Conservation (phyloP, 139 green algal genomes). For the Ostreobium quekettii region DNA sequence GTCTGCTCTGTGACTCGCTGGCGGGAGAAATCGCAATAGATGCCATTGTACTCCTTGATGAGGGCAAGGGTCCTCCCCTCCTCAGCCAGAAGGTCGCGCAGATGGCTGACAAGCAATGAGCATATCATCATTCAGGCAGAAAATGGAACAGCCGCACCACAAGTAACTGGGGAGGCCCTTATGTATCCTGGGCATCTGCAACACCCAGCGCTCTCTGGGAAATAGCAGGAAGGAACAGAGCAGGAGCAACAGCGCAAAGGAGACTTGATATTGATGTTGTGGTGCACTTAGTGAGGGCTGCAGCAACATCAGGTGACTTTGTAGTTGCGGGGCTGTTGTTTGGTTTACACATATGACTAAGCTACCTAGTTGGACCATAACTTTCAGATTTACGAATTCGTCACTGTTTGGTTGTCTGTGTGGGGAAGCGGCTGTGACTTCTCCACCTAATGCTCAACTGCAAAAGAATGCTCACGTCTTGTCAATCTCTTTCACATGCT, state of each 20-base stretch:
- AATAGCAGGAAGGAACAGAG: neutral
- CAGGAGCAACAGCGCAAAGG: neutral
- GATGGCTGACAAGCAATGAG: conserved; percentile 47
- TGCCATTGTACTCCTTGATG: conserved; percentile 73
- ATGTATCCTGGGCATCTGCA: neutral
- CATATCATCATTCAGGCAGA: neutral
- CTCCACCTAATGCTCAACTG: neutral
- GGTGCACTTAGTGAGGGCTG: neutral
- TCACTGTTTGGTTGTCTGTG: neutral
- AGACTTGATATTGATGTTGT: neutral
- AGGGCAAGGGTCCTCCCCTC: conserved; percentile 57
- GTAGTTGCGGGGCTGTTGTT: neutral
- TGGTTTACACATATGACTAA: no score
- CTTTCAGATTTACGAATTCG: no score
- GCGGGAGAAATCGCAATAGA: conserved; percentile 84
- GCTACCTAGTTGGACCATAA: no score
- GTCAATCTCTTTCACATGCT: conserved; percentile 78
- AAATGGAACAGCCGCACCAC: neutral
- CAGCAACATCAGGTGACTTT: neutral
- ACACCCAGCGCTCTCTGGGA: neutral
- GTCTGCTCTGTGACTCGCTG: conserved; percentile 85
- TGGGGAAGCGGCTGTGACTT: neutral
- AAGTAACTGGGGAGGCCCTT: neutral
- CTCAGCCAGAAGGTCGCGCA: conserved; percentile 80
- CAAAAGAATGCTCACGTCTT: conserved; percentile 49